Conservation (phyloP, 257 asterid species). For the Handroanthus guayacan region DNA sequence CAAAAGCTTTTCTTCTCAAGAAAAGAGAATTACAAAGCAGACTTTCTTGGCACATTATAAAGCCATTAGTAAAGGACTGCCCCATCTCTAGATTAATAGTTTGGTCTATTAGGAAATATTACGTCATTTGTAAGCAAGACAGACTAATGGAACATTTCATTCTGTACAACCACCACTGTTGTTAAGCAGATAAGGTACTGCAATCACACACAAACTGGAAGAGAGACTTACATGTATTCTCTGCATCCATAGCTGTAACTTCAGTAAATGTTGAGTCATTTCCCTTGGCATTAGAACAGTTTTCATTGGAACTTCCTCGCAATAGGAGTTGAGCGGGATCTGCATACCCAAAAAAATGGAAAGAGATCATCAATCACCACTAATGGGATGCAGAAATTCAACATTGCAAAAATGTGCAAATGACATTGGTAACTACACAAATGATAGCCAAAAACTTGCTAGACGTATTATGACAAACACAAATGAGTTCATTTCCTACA, state of each 20-base stretch:
- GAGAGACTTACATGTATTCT: conserved; percentile 28
- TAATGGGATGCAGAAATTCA: neutral
- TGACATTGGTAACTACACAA: conserved; percentile 15
- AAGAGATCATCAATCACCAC: conserved; percentile 8
- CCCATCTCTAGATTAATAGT: neutral
- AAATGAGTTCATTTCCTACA: neutral
- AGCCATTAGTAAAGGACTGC: neutral
- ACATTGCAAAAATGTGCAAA: neutral
- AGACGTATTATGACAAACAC: neutral
- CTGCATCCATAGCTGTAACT: conserved; percentile 28
- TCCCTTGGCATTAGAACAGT: conserved; percentile 2
- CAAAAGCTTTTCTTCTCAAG: neutral
- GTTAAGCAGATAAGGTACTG: neutral
- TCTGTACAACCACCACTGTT: neutral
- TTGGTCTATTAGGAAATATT: neutral
- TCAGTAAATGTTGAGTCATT: conserved; percentile 24
- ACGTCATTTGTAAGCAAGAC: neutral
- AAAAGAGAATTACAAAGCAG: neutral
- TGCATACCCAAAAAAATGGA: neutral
- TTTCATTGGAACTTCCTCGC: conserved; percentile 12
- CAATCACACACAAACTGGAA: neutral
- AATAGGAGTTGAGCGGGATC: conserved; percentile 20
- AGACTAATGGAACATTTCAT: neutral
- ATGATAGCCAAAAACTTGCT: neutral
- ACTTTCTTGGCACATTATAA: neutral